Evolutionary conservation across 495 filamentous ascomycete genomes (phyloP).

Genomic region (Neurospora sp.): DNA sequence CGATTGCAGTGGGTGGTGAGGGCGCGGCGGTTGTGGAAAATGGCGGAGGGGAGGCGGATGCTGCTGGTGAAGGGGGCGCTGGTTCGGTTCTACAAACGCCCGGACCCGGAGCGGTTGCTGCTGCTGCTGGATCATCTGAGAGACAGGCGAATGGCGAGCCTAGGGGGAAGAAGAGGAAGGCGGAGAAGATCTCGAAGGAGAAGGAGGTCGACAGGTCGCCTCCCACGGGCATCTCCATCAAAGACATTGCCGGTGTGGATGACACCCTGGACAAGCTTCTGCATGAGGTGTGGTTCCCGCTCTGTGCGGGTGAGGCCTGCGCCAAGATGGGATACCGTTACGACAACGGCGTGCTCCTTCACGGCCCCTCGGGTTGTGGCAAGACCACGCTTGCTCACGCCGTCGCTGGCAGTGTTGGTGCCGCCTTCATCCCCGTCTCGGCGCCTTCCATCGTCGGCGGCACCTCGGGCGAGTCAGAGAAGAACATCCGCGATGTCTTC

Average conservation of each 20-base stretch:
- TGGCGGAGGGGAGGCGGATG: background rate
- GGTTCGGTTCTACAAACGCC: slow-evolving; percentile 1
- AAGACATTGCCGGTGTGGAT: slow-evolving; percentile 80
- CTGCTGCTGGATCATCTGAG: slow-evolving; percentile 6
- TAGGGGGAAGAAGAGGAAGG: slow-evolving; percentile 54
- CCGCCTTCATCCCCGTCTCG: slow-evolving; percentile 80
- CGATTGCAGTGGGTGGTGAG: slow-evolving; percentile 8
- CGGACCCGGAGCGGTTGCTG: slow-evolving; percentile 3
- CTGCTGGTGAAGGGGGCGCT: background rate
- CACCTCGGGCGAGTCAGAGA: slow-evolving; percentile 95
- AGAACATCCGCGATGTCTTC: slow-evolving; percentile 84
- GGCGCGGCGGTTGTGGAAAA: background rate
- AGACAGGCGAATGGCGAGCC: slow-evolving; percentile 60
- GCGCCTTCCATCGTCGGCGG: slow-evolving; percentile 85
- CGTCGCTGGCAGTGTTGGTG: slow-evolving; percentile 73
- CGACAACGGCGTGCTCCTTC: slow-evolving; percentile 79
- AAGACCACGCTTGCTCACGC: slow-evolving; percentile 93
- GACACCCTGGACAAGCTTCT: slow-evolving; percentile 66
- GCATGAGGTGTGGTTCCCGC: slow-evolving; percentile 71
- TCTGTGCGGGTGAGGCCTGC: slow-evolving; percentile 48
- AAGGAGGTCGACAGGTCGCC: slow-evolving; percentile 52
- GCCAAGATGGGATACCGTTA: slow-evolving; percentile 55
- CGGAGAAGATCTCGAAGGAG: slow-evolving; percentile 1
- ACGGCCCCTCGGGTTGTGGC: slow-evolving; percentile 90
- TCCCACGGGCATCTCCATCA: slow-evolving; percentile 63